Conservation (phyloP, 257 asterid genomes). For the Solanum paucissectum region DNA sequence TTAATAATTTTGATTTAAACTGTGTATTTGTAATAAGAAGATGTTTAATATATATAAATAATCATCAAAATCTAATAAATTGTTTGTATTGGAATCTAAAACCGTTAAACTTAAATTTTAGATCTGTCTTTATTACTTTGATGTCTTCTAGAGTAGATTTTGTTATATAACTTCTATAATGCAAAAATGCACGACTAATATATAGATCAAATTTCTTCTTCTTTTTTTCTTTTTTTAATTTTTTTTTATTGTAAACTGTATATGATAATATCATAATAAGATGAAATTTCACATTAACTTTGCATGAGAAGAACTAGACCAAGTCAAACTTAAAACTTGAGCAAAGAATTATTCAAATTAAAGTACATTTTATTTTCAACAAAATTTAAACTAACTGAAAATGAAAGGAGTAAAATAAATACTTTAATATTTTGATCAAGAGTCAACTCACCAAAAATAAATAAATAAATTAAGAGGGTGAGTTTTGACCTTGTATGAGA, state of each 20-base stretch:
- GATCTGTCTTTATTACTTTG: neutral
- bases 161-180: neutral
- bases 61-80: neutral
- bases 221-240: neutral
- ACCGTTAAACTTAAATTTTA: neutral
- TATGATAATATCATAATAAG: neutral
- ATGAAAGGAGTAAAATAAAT: neutral
- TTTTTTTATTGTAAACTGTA: neutral
- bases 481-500: neutral
- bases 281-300: neutral
- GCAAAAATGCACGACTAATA: neutral
- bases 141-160: neutral
- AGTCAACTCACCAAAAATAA: neutral
- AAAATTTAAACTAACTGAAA: neutral
- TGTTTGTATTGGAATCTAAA: neutral
- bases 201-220: neutral
- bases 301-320: neutral
- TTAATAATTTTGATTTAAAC: neutral
- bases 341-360: neutral
- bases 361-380: neutral
- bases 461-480: no score
- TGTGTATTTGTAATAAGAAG: fast-evolving
- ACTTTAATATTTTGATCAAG: neutral
- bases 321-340: neutral
- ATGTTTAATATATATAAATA: neutral